A percentile compares a stretch with the other conserved stretches of the same genome.
phyloP scores from a whole-genome alignment of 129 eudicot species.

The Chrysanthemum makinoi region DNA sequence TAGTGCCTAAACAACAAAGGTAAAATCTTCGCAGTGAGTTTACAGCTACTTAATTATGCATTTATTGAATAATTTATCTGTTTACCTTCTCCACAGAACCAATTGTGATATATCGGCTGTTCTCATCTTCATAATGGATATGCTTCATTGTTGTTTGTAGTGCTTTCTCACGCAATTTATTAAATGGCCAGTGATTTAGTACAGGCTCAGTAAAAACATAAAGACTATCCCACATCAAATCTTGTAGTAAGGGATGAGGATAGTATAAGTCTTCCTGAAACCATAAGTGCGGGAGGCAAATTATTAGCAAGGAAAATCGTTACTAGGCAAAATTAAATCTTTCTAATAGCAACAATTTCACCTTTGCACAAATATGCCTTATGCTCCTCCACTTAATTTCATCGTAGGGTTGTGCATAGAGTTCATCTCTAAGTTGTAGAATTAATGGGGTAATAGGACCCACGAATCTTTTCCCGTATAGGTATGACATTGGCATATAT shows the following conservation, averaged over 20 bases:
- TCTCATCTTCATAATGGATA: conserved; percentile 68
- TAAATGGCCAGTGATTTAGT: conserved; percentile 35
- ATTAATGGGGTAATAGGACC: conserved; percentile 23
- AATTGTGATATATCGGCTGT: conserved; percentile 68
- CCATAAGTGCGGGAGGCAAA: conserved; percentile 3
- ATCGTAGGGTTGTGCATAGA: conserved; percentile 53
- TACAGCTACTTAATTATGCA: too few species aligned
- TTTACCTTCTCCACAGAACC: conserved; percentile 75
- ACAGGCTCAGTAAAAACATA: conserved; percentile 33
- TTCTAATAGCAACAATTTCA: conserved; percentile 12
- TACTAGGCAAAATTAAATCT: too few species aligned
- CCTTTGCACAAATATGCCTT: conserved; percentile 66
- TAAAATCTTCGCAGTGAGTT: too few species aligned
- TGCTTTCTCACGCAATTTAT: conserved; percentile 33
- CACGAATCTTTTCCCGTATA: conserved; percentile 41
- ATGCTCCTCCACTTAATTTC: conserved; percentile 54
- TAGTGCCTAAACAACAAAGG: conserved; percentile 39
- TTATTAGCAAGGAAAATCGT: too few species aligned
- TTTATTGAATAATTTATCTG: too few species aligned
- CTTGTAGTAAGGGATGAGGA: conserved; percentile 41
- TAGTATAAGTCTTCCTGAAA: conserved; percentile 38
- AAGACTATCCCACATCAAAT: conserved; percentile 43
- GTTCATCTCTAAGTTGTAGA: conserved; percentile 60
- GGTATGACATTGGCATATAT: conserved; percentile 50
- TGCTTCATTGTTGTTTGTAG: conserved; percentile 40